Evolutionary conservation across 2,329 filamentous ascomycete species (phyloP).

Genomic region (Niveomyces coronatus): DNA sequence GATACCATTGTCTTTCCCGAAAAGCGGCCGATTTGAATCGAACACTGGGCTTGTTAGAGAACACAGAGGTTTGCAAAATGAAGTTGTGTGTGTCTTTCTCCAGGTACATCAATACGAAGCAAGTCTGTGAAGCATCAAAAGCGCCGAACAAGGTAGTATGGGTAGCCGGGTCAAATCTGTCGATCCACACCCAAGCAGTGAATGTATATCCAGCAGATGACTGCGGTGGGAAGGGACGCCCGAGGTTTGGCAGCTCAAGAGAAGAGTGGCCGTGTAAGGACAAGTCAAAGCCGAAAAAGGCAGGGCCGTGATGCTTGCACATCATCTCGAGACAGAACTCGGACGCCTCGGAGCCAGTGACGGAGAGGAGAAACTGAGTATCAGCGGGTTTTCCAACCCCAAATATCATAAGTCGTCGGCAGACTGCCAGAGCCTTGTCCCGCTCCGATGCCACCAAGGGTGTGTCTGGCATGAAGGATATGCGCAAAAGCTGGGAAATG

Average conservation of each 20-base stretch:
- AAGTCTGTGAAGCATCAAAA: constrained; percentile 84
- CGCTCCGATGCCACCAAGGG: constrained; percentile 45
- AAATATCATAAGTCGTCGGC: constrained; percentile 57
- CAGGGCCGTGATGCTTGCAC: constrained; percentile 62
- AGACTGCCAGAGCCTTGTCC: constrained; percentile 53
- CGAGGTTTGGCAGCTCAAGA: constrained; percentile 79
- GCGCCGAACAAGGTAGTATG: constrained; percentile 96
- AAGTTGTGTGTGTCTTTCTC: constrained; percentile 90
- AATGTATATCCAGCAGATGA: constrained; percentile 81
- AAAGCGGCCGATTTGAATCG: constrained; percentile 82
- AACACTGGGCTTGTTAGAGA: constrained; percentile 75
- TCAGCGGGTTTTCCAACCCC: constrained; percentile 76
- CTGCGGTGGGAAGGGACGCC: constrained; percentile 72
- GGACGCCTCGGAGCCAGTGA: constrained; percentile 42
- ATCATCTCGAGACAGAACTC: constrained; percentile 67
- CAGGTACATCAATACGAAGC: constrained; percentile 86
- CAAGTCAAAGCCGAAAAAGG: constrained; percentile 90
- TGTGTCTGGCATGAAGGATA: constrained; percentile 46
- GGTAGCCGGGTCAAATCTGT: constrained; percentile 70
- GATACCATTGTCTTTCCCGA: constrained; percentile 75
- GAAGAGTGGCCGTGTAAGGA: constrained; percentile 82
- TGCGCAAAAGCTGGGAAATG: constrained; percentile 53
- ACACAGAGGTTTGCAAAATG: constrained; percentile 91
- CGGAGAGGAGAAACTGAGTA: constrained; percentile 60
- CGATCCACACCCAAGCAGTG: constrained; percentile 78